These are phyloP conservation scores for Fusarium pseudonygamai DNA, from an alignment of 2,329 filamentous ascomycete species.

Conservation along the genomic window DNA sequence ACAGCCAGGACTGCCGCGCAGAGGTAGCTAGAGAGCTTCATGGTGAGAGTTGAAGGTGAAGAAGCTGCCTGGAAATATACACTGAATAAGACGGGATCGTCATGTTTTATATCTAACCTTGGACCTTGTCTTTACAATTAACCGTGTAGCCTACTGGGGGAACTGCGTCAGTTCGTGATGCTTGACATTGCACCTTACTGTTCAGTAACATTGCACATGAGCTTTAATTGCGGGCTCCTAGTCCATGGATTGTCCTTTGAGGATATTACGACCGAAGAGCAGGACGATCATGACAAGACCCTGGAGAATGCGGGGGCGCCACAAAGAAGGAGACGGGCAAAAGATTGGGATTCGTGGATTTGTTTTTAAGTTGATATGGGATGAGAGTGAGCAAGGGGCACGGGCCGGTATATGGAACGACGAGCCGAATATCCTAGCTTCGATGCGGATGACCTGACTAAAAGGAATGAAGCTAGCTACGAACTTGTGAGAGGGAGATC, in stretches of 20 bases:
- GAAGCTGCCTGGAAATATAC: conserved; percentile 7
- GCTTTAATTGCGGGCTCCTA: neutral
- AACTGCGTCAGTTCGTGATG: neutral
- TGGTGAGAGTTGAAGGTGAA: conserved; percentile 24
- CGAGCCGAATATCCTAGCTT: conserved; percentile 41
- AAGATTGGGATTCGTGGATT: conserved; percentile 36
- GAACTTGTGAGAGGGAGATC: neutral
- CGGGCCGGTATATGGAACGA: conserved; percentile 25
- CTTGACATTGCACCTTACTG: neutral
- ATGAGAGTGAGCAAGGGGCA: neutral
- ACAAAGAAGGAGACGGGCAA: conserved; percentile 14
- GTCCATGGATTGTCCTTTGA: neutral
- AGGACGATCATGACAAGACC: conserved; percentile 29
- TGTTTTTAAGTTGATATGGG: conserved; percentile 13
- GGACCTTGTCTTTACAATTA: conserved; percentile 29
- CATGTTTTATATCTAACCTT: conserved; percentile 19
- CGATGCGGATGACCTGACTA: neutral
- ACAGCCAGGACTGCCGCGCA: conserved; percentile 39
- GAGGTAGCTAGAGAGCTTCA: conserved; percentile 45
- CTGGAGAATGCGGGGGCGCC: conserved; percentile 37
- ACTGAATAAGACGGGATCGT: conserved; percentile 5
- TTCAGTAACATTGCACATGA: conserved; percentile 2
- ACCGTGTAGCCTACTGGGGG: conserved; percentile 16
- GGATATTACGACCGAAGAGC: neutral
- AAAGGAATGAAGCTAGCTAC: neutral